These are phyloP conservation scores for Talaromyces rugulosus DNA, from an alignment of 2,329 filamentous ascomycete genomes.

Conservation along the genomic window DNA sequence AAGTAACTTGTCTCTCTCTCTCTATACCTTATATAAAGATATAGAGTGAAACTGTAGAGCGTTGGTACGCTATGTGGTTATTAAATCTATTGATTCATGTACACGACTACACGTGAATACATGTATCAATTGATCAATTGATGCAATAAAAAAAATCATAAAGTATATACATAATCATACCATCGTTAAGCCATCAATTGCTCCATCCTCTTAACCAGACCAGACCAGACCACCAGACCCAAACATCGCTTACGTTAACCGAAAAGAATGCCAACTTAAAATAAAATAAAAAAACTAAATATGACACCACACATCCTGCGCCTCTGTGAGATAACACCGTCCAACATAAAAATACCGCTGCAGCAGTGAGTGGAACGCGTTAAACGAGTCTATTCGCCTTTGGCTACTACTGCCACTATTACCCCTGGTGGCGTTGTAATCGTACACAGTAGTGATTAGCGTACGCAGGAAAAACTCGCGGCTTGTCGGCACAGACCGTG, in stretches of 20 bases:
- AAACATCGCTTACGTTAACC: background rate
- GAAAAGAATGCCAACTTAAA: background rate
- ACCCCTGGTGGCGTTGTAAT: too few species aligned
- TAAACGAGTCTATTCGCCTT: slow-evolving; percentile 23
- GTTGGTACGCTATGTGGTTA: too few species aligned
- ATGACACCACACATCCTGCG: slow-evolving; percentile 31
- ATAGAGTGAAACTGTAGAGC: too few species aligned
- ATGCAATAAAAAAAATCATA: too few species aligned
- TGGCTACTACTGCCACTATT: background rate
- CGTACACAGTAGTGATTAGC: slow-evolving; percentile 22
- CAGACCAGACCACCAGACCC: too few species aligned
- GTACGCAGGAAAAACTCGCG: slow-evolving; percentile 28
- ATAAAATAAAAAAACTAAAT: slow-evolving; percentile 14
- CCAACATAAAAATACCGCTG: slow-evolving; percentile 34
- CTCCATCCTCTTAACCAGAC: background rate
- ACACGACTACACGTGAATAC: too few species aligned
- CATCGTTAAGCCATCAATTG: too few species aligned
- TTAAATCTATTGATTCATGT: too few species aligned
- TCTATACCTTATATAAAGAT: too few species aligned
- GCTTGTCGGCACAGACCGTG: slow-evolving; percentile 6
- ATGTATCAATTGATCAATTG: too few species aligned
- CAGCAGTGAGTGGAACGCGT: slow-evolving; percentile 28
- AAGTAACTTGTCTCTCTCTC: too few species aligned
- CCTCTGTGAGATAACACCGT: slow-evolving; percentile 26
- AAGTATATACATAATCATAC: too few species aligned